Conservation (phyloP, 441 rosid genomes). For the Populus trichocarpa region DNA sequence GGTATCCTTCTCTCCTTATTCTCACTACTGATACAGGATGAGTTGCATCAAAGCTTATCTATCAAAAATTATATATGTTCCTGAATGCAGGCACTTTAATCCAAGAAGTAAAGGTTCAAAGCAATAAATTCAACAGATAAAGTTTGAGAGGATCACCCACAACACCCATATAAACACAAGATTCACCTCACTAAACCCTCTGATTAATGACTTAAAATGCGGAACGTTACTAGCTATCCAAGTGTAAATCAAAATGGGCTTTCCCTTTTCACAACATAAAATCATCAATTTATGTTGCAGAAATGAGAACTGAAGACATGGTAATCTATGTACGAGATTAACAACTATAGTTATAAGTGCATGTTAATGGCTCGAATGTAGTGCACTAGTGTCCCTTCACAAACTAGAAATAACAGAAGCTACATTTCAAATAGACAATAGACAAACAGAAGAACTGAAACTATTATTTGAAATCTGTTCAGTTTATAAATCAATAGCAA, state of each 20-base stretch:
- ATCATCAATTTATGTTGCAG: background rate
- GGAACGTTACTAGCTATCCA: background rate
- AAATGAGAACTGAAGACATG: background rate
- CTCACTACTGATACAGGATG: background rate
- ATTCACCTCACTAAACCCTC: slow-evolving; percentile 1
- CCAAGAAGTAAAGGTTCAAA: background rate
- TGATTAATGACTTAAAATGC: background rate
- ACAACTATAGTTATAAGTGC: slow-evolving; percentile 16
- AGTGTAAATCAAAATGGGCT: background rate
- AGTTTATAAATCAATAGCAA: slow-evolving; percentile 22
- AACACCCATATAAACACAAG: background rate
- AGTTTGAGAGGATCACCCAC: background rate
- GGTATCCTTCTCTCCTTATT: background rate
- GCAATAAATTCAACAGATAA: background rate
- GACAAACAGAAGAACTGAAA: background rate
- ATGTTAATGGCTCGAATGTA: slow-evolving; percentile 16
- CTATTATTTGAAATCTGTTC: slow-evolving; percentile 1
- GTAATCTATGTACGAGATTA: background rate
- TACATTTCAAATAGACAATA: slow-evolving; percentile 10
- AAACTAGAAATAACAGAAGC: slow-evolving; percentile 33
- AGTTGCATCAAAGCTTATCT: background rate
- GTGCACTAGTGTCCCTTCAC: slow-evolving; percentile 22
- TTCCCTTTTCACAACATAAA: background rate
- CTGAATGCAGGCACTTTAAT: background rate
- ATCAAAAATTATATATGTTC: background rate